These are phyloP conservation scores for Raffaelea ambrosiae DNA, from an alignment of 2,329 filamentous ascomycete genomes.

Conservation along the genomic window DNA sequence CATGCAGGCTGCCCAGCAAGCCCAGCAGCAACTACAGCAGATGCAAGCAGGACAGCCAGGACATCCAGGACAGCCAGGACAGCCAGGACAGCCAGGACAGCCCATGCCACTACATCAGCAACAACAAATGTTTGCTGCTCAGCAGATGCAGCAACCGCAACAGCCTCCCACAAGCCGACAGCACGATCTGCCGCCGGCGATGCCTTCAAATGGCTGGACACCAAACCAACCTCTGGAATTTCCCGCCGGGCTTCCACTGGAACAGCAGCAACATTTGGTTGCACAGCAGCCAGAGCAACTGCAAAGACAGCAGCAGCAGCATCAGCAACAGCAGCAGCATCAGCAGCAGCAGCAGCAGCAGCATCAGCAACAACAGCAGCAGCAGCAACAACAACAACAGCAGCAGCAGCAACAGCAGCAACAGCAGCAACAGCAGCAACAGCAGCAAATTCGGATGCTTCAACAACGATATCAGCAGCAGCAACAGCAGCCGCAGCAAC, in stretches of 20 bases:
- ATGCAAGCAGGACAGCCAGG: not conserved
- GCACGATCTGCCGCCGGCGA: conserved; percentile 7
- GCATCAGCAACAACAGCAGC: not conserved
- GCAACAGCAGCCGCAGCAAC: not conserved
- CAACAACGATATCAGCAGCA: not conserved
- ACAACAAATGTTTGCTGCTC: not conserved
- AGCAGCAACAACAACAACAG: not conserved
- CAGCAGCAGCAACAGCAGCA: no score
- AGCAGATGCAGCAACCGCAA: not conserved
- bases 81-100: not conserved
- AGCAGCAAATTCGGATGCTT: not conserved
- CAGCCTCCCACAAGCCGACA: conserved; percentile 1
- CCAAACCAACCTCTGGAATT: not conserved
- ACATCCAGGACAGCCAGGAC: not conserved
- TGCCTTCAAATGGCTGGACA: not conserved
- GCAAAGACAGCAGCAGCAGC: not conserved
- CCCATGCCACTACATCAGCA: not conserved
- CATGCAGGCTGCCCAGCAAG: not conserved
- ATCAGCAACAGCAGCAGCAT: conserved; percentile 8
- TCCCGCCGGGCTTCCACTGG: not conserved
- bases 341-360: conserved; percentile 7
- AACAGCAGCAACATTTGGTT: not conserved
- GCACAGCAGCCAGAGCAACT: not conserved
- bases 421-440: no score
- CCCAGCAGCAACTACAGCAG: not conserved